A percentile compares a stretch with the other conserved stretches of the same genome.
Conservation (phyloP, 148 eudicot species). For the Salicornia ramosissima region DNA sequence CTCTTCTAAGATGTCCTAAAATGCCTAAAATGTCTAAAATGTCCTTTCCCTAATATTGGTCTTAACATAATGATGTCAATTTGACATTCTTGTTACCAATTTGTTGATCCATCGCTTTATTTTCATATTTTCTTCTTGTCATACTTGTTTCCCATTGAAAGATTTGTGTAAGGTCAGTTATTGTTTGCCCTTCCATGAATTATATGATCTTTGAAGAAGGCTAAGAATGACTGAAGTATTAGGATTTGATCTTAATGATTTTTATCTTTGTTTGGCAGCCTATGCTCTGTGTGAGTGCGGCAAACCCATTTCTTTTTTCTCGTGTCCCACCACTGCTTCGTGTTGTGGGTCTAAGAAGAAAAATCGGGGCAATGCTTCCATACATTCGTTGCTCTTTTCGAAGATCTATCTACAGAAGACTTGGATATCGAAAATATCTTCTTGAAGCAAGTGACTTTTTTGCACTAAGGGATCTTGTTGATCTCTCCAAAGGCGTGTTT, state of each 20-base stretch:
- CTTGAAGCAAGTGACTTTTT: constrained; percentile 90
- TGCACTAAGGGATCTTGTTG: constrained; percentile 84
- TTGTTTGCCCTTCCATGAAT: too few species aligned
- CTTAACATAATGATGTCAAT: too few species aligned
- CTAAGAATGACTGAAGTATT: too few species aligned
- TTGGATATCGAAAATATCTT: constrained; percentile 90
- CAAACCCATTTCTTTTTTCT: constrained; percentile 75
- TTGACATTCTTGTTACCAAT: too few species aligned
- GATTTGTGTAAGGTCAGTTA: too few species aligned
- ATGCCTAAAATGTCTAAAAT: too few species aligned
- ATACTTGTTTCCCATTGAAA: too few species aligned
- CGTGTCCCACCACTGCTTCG: constrained; percentile 75
- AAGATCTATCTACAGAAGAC: constrained; percentile 69
- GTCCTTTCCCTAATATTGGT: too few species aligned
- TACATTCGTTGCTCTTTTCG: constrained; percentile 85
- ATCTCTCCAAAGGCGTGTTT: constrained; percentile 90
- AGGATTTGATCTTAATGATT: not conserved
- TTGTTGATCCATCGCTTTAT: too few species aligned
- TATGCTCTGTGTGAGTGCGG: constrained; percentile 96
- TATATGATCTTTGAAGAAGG: too few species aligned
- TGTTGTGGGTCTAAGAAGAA: constrained; percentile 66
- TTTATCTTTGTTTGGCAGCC: constrained; percentile 56
- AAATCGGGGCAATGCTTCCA: constrained; percentile 74
- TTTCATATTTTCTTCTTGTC: too few species aligned
- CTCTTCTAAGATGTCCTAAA: too few species aligned